Base-by-base conservation (phyloP, 768 basidiomycete genomes). In the Russula lepida region DNA sequence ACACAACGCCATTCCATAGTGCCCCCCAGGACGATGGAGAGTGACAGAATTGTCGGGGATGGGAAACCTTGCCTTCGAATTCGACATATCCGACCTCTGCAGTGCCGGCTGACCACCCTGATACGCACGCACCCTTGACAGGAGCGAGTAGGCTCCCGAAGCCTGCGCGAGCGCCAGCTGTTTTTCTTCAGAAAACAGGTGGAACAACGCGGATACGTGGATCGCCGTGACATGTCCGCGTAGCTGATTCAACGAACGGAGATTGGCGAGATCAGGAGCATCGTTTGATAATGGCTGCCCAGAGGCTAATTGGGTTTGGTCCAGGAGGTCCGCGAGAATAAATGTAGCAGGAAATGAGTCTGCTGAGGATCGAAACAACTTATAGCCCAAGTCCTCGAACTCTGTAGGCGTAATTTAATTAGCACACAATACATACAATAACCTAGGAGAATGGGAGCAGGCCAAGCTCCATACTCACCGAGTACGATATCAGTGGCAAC, bases 371-470 rank as follows among this genome's bases (percentile, higher is more conserved):
- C 71, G 75, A 72, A 85, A 88, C 11, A 87, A 74, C 53, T 80
- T 73, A 63, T 87, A 84, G 1, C 85, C 85, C 6, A 79, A 72
- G 6, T 80, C 74, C 85, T 84, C 86, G 64, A 83, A 82, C 21
- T 72, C 84, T 85, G 19, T 39, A 19, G 25, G 39, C 4, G 9
- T 37, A n/a, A 27, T 17, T 39, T 21, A 17, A 17, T 47, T 19
- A 56, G 48, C 13, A 19, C 8, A 28, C 53, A 43, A 35, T 51
- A 7, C 13, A 19, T 13, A 28, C 53, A 43, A 35, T 51, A 7
- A 5, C 28, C 48, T 41, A 13, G 28, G 32, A 11, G 32, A 11
- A 21, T 25, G 4, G 15, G 4, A 19, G 11, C 17, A 15, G 21
- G 3, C n/a, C 23, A 39, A 9, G 39, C 1, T 28, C 19, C 1